A percentile compares a stretch with the other conserved stretches of the same genome.
Conservation (phyloP, 169 alveolate genomes). For the Cryptosporidium meleagridis region DNA sequence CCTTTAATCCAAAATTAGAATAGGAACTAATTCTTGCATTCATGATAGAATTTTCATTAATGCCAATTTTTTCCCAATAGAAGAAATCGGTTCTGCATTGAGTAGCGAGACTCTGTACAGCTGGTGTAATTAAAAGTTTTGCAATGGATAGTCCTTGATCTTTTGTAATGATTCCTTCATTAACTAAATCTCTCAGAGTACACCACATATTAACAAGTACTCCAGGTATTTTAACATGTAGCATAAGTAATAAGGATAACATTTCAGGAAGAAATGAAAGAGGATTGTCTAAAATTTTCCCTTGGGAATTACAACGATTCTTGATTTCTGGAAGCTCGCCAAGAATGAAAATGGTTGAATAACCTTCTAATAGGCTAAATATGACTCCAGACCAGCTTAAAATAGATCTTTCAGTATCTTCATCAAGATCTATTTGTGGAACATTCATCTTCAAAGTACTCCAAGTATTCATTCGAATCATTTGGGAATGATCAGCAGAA, state of each 20-base stretch:
- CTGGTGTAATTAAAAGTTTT: constrained; percentile 50
- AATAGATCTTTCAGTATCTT: constrained; percentile 69
- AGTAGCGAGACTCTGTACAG: constrained; percentile 46
- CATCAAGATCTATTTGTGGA: constrained; percentile 63
- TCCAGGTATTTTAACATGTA: constrained; percentile 62
- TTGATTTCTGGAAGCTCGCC: constrained; percentile 29
- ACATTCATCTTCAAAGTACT: constrained; percentile 64
- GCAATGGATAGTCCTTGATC: constrained; percentile 60
- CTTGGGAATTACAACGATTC: constrained; percentile 1
- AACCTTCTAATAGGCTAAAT: constrained; percentile 56
- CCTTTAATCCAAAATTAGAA: constrained; percentile 54
- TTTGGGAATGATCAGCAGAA: not conserved
- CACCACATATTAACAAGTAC: constrained; percentile 68
- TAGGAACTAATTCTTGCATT: constrained; percentile 28
- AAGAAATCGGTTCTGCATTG: constrained; percentile 61
- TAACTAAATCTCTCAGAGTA: constrained; percentile 57
- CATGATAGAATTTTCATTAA: constrained; percentile 39
- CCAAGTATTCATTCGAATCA: constrained; percentile 74
- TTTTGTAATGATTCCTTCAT: constrained; percentile 48
- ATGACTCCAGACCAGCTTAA: constrained; percentile 74
- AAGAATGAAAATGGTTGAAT: constrained; percentile 23
- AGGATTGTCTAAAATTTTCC: constrained; percentile 34
- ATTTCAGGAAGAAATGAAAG: constrained; percentile 47
- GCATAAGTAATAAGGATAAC: constrained; percentile 22
- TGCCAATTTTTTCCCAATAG: constrained; percentile 61